Conservation (phyloP, 495 filamentous ascomycete species). For the Penicillium ucsense region DNA sequence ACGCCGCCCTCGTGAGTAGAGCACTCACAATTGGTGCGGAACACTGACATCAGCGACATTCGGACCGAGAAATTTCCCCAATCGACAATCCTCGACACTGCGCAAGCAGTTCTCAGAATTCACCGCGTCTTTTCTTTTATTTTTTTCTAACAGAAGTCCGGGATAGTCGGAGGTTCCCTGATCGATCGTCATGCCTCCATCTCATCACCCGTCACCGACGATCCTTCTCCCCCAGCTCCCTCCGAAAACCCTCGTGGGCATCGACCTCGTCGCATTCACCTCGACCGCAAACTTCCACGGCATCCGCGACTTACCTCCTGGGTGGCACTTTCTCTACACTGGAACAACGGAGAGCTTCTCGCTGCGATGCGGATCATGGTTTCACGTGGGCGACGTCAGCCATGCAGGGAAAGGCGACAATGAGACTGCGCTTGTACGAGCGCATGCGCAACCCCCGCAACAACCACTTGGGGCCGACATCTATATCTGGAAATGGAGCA, state of each 20-base stretch:
- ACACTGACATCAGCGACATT: too few species aligned
- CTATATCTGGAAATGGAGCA: conserved; percentile 39
- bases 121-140: neutral
- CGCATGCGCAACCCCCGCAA: neutral
- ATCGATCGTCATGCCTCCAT: conserved; percentile 8
- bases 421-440: conserved; percentile 6
- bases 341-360: conserved; percentile 46
- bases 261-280: conserved; percentile 46
- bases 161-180: too few species aligned
- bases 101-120: neutral
- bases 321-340: conserved; percentile 55
- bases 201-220: conserved; percentile 28
- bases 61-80: too few species aligned
- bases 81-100: too few species aligned
- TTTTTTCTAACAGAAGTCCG: too few species aligned
- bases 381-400: conserved; percentile 37
- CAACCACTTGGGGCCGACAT: conserved; percentile 16
- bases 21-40: too few species aligned
- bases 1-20: too few species aligned
- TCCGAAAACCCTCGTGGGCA: conserved; percentile 40
- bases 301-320: conserved; percentile 46
- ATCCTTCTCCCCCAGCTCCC: conserved; percentile 40
- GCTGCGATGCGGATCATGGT: conserved; percentile 53
- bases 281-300: conserved; percentile 48
- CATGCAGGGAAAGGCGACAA: conserved; percentile 6